These are phyloP conservation scores for Baudoinia panamericana DNA, from an alignment of 495 filamentous ascomycete species.

Conservation along the genomic window DNA sequence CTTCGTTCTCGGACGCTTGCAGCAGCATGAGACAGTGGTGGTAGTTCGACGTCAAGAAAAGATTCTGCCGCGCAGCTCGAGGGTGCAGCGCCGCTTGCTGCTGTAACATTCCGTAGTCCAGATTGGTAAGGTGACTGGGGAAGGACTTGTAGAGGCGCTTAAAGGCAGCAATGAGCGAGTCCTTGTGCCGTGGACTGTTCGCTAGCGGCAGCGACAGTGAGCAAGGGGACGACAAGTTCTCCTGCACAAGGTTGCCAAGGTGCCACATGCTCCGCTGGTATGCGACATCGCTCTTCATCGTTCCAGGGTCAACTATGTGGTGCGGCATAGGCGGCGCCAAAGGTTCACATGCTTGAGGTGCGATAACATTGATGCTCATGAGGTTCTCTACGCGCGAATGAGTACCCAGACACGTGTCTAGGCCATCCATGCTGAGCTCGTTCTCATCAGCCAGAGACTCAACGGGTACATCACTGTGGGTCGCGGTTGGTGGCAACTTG, in stretches of 20 bases:
- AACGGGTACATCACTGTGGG: slow-evolving; percentile 55
- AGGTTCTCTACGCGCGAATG: slow-evolving; percentile 24
- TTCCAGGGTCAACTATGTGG: slow-evolving; percentile 34
- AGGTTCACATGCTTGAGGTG: slow-evolving; percentile 18
- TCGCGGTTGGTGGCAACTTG: slow-evolving; percentile 55
- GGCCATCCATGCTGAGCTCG: slow-evolving; percentile 16
- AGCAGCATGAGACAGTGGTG: slow-evolving; percentile 63
- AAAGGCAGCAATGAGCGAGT: slow-evolving; percentile 48
- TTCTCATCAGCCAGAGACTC: slow-evolving; percentile 43
- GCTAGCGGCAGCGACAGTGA: slow-evolving; percentile 53
- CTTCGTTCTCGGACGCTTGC: slow-evolving; percentile 45
- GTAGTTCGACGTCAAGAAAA: slow-evolving; percentile 59
- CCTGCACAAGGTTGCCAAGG: slow-evolving; percentile 56
- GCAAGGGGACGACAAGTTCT: slow-evolving; percentile 51
- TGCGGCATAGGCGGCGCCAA: slow-evolving; percentile 18
- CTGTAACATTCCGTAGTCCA: slow-evolving; percentile 41
- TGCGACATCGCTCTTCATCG: slow-evolving; percentile 41
- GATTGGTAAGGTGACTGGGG: slow-evolving; percentile 47
- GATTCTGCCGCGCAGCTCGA: slow-evolving; percentile 49
- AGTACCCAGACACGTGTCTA: slow-evolving; percentile 11
- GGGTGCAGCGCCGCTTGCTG: slow-evolving; percentile 39
- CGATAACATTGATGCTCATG: slow-evolving; percentile 32
- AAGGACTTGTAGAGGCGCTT: slow-evolving; percentile 49
- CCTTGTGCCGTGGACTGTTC: slow-evolving; percentile 43
- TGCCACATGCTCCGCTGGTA: slow-evolving; percentile 61